Evolutionary conservation across 2,329 filamentous ascomycete species (phyloP).

Genomic region (Phyllosticta paracitricarpa): DNA sequence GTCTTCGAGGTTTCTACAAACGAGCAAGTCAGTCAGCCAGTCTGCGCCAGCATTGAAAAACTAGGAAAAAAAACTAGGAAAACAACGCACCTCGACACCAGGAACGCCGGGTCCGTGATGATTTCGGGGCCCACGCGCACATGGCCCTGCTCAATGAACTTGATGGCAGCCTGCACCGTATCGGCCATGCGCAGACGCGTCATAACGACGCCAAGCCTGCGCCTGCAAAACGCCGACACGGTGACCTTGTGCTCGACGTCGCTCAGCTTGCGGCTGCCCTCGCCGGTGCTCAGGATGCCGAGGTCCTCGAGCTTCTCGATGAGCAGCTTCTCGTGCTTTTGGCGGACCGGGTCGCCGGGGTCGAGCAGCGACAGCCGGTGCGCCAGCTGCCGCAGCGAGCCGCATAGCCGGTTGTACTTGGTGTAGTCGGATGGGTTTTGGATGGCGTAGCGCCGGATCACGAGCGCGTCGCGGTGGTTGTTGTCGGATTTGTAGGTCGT

Average conservation of each 20-base stretch:
- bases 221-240: constrained; percentile 76
- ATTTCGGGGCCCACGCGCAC: constrained; percentile 86
- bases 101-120: constrained; percentile 78
- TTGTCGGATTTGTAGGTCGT: constrained; percentile 86
- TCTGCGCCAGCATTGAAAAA: background rate
- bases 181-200: constrained; percentile 84
- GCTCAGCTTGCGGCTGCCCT: constrained; percentile 48
- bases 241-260: constrained; percentile 78
- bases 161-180: constrained; percentile 67
- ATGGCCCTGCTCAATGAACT: constrained; percentile 89
- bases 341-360: constrained; percentile 67
- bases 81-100: constrained; percentile 54
- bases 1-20: constrained; percentile 69
- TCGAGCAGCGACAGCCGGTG: constrained; percentile 75
- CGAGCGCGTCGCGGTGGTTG: constrained; percentile 69
- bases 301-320: constrained; percentile 90
- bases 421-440: constrained; percentile 81
- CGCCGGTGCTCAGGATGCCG: constrained; percentile 68
- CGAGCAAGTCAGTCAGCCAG: background rate
- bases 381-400: constrained; percentile 75
- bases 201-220: constrained; percentile 83
- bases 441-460: constrained; percentile 81
- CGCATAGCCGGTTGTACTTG: constrained; percentile 37
- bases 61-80: too few species aligned
- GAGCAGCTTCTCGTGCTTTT: constrained; percentile 76